Evolutionary conservation across 345 rosid species (phyloP).

Genomic region (Raphanus sativus): DNA sequence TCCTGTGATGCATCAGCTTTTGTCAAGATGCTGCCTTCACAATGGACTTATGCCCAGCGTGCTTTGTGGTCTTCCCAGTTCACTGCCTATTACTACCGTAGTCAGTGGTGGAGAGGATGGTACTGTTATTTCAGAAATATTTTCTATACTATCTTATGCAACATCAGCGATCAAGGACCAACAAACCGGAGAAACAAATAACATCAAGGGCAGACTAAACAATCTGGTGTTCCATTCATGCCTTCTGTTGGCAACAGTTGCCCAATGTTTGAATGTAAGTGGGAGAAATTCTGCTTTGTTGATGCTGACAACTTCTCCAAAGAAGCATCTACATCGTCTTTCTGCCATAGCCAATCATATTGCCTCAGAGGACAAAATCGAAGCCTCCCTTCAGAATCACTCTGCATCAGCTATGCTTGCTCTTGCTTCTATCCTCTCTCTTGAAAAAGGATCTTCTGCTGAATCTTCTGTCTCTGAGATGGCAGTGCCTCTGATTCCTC

Average conservation of each 20-base stretch:
- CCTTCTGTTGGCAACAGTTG: conserved; percentile 67
- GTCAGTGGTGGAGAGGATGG: conserved; percentile 94
- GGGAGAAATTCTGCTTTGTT: conserved; percentile 84
- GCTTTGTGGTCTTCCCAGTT: conserved; percentile 87
- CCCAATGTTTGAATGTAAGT: conserved; percentile 76
- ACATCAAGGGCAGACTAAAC: conserved; percentile 54
- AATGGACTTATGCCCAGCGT: conserved; percentile 70
- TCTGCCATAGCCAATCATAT: conserved; percentile 66
- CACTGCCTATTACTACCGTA: conserved; percentile 72
- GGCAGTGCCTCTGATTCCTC: conserved; percentile 87
- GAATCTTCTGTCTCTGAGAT: conserved; percentile 74
- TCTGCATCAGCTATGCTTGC: conserved; percentile 91
- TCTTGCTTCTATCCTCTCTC: conserved; percentile 83
- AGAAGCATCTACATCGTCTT: conserved; percentile 79
- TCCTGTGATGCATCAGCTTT: conserved; percentile 58
- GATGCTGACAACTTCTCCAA: conserved; percentile 83
- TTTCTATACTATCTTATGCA: conserved; percentile 64
- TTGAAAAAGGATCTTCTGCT: conserved; percentile 73
- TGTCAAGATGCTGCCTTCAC: conserved; percentile 86
- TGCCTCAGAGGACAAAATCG: conserved; percentile 63
- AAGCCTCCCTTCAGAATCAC: conserved; percentile 57
- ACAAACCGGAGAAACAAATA: conserved; percentile 53
- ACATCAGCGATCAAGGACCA: conserved; percentile 53
- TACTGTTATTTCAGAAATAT: conserved; percentile 77
- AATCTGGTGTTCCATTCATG: conserved; percentile 60